Conservation (phyloP, 345 rosid genomes). For the Rhizophora apiculata region DNA sequence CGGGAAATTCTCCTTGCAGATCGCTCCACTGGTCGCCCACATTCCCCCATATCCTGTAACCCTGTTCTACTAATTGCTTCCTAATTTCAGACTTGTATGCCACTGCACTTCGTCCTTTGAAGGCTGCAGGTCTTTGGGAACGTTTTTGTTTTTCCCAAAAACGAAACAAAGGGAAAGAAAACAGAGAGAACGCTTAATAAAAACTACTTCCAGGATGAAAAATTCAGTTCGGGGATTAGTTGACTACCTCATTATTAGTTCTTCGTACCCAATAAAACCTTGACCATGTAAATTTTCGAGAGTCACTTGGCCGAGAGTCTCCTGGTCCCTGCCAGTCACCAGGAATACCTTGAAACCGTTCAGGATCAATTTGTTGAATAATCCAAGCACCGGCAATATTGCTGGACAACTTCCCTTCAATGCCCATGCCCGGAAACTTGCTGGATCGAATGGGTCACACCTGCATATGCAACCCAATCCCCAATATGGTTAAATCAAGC, state of each 20-base stretch:
- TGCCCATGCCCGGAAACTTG: conserved; percentile 70
- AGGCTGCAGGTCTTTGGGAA: conserved; percentile 38
- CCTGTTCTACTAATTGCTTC: conserved; percentile 52
- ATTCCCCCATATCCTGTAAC: conserved; percentile 79
- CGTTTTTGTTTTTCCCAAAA: too few species aligned
- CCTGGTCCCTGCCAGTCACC: conserved; percentile 74
- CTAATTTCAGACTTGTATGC: conserved; percentile 57
- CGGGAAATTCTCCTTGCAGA: conserved; percentile 57
- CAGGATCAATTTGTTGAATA: conserved; percentile 43
- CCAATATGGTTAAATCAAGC: too few species aligned
- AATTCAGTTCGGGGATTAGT: too few species aligned
- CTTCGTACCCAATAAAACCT: conserved; percentile 65
- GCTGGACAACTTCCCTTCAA: conserved; percentile 54
- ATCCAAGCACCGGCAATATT: conserved; percentile 48
- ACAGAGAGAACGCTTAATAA: too few species aligned
- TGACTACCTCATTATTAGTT: conserved; percentile 62
- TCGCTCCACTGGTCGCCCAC: conserved; percentile 94
- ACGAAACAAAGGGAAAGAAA: too few species aligned
- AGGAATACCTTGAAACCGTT: conserved; percentile 67
- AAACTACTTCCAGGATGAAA: too few species aligned
- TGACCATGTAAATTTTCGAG: conserved; percentile 48
- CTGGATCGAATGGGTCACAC: conserved; percentile 79
- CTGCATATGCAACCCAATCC: conserved; percentile 21
- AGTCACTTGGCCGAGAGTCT: conserved; percentile 38
- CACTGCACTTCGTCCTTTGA: conserved; percentile 51